Evolutionary conservation across 805 yeast genomes (phyloP).

Genomic region (Saitoella complicata): DNA sequence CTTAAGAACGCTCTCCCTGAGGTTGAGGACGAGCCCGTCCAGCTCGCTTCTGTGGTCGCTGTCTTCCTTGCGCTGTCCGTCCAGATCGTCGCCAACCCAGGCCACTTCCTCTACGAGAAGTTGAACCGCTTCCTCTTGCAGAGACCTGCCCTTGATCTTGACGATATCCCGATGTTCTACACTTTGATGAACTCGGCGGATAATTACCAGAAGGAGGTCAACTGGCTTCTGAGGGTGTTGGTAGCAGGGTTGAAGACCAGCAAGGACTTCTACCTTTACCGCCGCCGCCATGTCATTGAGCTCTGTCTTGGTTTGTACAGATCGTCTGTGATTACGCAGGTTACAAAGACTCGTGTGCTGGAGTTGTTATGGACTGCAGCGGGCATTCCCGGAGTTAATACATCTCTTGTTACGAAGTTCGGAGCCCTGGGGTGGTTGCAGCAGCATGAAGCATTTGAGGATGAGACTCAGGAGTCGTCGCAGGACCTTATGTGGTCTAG

Average conservation of each 20-base stretch:
- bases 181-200: background rate
- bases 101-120: constrained; percentile 58
- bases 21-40: background rate
- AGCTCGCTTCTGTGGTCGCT: constrained; percentile 35
- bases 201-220: background rate
- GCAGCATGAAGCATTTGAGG: no score
- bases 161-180: constrained; percentile 2
- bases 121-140: constrained; percentile 17
- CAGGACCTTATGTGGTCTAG: no score
- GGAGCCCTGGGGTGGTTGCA: no score
- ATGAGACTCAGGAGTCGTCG: no score
- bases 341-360: no score
- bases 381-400: no score
- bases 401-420: no score
- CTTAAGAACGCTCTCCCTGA: background rate
- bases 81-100: constrained; percentile 48
- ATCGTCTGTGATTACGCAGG: background rate
- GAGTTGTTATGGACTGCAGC: no score
- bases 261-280: background rate
- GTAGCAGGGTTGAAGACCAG: background rate
- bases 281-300: constrained; percentile 1
- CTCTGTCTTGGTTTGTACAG: background rate
- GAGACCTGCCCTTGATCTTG: background rate
- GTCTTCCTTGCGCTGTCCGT: constrained; percentile 38
- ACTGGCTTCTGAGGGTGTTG: background rate